Evolutionary conservation across 2,329 filamentous ascomycete species (phyloP).

Genomic region (Ceratocystis huliohia): DNA sequence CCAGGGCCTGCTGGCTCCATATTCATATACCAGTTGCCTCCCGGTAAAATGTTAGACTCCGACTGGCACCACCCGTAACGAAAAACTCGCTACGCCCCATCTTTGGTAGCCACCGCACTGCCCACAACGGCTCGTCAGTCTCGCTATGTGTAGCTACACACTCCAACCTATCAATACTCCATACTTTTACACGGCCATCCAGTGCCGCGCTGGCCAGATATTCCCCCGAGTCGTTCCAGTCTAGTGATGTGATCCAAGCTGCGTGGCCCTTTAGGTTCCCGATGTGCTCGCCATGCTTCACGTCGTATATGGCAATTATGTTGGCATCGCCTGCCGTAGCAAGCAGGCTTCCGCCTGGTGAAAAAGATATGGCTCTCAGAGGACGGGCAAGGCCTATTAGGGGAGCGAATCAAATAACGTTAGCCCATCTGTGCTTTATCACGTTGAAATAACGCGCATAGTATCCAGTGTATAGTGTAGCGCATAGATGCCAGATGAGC

Average conservation of each 20-base stretch:
- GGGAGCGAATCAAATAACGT: neutral
- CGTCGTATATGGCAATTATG: constrained; percentile 84
- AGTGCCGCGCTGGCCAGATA: constrained; percentile 78
- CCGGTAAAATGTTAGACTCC: constrained; percentile 67
- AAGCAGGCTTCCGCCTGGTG: constrained; percentile 68
- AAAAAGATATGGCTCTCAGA: constrained; percentile 76
- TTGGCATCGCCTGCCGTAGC: constrained; percentile 83
- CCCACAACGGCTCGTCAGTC: constrained; percentile 74
- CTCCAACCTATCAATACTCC: constrained; percentile 69
- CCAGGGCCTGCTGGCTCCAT: neutral
- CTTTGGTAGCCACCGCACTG: constrained; percentile 72
- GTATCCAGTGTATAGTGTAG: neutral
- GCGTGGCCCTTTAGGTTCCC: constrained; percentile 67
- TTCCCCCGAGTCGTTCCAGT: constrained; percentile 90
- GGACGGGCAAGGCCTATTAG: constrained; percentile 16
- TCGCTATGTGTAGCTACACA: constrained; percentile 93
- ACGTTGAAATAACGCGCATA: neutral
- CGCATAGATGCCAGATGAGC: neutral
- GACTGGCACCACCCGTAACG: constrained; percentile 63
- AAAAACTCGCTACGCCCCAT: constrained; percentile 57
- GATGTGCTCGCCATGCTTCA: constrained; percentile 82
- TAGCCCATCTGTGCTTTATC: neutral
- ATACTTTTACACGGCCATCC: constrained; percentile 91
- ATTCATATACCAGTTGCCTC: constrained; percentile 59
- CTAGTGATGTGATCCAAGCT: constrained; percentile 79